Evolutionary conservation across 208 protist species (phyloP).

Genomic region (Porcisia hertigi): DNA sequence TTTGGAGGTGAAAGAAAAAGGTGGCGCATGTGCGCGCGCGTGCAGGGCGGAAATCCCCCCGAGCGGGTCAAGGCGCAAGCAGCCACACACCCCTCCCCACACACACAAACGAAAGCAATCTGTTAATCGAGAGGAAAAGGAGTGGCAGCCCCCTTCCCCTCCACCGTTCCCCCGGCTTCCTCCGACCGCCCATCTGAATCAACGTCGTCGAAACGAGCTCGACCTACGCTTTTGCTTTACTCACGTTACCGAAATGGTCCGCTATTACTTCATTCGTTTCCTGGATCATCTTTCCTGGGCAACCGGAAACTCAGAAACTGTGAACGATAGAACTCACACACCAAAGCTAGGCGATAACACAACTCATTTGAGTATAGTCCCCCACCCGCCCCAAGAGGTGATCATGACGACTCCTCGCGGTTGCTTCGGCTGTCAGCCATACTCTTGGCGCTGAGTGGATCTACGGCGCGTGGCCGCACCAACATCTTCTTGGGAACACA

Average conservation of each 20-base stretch:
- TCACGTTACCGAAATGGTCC: too few relatives aligned
- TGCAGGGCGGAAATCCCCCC: background rate
- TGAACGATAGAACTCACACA: background rate
- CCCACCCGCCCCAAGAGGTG: background rate
- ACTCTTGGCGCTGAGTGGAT: conserved; percentile 67
- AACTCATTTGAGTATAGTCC: background rate
- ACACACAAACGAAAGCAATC: background rate
- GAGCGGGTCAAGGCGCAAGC: background rate
- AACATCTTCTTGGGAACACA: conserved; percentile 82
- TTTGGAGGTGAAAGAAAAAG: background rate
- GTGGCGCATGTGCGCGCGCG: background rate
- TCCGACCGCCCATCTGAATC: too few relatives aligned
- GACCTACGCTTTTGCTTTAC: too few relatives aligned
- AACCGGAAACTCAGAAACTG: too few relatives aligned
- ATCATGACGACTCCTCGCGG: conserved; percentile 4
- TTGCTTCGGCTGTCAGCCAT: conserved; percentile 26
- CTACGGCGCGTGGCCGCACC: conserved; percentile 49
- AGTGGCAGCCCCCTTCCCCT: too few relatives aligned
- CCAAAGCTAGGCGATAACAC: background rate
- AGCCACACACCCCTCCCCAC: background rate
- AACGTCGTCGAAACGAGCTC: too few relatives aligned
- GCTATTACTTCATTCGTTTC: too few relatives aligned
- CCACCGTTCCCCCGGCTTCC: too few relatives aligned
- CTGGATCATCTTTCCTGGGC: too few relatives aligned
- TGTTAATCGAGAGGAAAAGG: background rate